A percentile compares a stretch with the other conserved stretches of the same genome.
These are phyloP conservation scores for Apiospora pterosperma DNA, from an alignment of 2,329 filamentous ascomycete genomes.

Conservation along the genomic window DNA sequence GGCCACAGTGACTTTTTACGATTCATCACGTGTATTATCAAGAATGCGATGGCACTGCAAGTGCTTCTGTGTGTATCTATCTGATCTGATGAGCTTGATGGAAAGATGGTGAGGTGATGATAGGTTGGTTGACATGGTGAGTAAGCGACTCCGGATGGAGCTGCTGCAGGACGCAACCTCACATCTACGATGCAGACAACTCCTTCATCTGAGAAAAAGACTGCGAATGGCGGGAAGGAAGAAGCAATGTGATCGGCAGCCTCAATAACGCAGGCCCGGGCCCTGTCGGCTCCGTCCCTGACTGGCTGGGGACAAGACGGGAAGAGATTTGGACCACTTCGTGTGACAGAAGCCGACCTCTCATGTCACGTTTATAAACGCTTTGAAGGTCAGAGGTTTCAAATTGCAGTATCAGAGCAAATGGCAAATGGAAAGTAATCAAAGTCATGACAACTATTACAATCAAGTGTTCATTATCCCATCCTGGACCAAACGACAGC, in stretches of 20 bases:
- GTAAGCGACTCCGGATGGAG: not conserved
- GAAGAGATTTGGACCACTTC: not conserved
- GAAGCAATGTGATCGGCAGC: not conserved
- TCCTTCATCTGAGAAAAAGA: not conserved
- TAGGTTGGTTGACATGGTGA: not conserved
- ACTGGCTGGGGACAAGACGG: not conserved
- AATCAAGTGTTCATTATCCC: too few species aligned
- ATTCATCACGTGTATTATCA: too few species aligned
- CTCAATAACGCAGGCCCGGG: not conserved
- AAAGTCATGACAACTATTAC: too few species aligned
- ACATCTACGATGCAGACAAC: not conserved
- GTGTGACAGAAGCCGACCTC: not conserved
- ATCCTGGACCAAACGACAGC: too few species aligned
- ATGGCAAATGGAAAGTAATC: too few species aligned
- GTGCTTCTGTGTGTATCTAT: not conserved
- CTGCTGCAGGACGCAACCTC: not conserved
- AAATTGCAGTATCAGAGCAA: not conserved
- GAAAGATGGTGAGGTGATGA: not conserved
- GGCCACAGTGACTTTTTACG: not conserved
- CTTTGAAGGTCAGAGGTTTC: not conserved
- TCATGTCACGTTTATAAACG: conserved; percentile 1
- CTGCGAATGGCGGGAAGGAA: not conserved
- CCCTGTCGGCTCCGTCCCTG: not conserved
- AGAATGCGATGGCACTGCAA: not conserved
- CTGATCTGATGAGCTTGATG: too few species aligned